phyloP scores from a whole-genome alignment of 352 stramenopile genomes.

The Phytophthora pinifolia region DNA sequence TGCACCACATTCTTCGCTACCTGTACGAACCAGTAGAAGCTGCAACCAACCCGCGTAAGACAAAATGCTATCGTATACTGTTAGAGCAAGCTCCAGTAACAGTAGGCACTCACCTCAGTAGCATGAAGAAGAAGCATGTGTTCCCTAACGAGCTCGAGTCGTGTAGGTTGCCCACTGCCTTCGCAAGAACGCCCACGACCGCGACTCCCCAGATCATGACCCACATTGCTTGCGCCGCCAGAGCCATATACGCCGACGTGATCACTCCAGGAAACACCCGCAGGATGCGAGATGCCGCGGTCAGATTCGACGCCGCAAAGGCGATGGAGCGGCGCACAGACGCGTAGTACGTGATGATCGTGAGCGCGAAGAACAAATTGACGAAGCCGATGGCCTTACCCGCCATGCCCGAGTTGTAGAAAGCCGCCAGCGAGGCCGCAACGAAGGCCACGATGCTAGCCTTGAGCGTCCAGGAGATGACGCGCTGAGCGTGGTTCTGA shows the following conservation, averaged over 20 bases:
- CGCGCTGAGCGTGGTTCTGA: conserved; percentile 65
- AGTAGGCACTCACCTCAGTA: conserved; percentile 58
- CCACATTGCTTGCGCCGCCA: conserved; percentile 67
- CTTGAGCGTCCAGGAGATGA: conserved; percentile 76
- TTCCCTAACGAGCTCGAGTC: conserved; percentile 71
- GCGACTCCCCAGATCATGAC: conserved; percentile 77
- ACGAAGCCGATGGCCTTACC: conserved; percentile 83
- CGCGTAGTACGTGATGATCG: conserved; percentile 66
- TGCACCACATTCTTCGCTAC: conserved; percentile 87
- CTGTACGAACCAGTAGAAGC: conserved; percentile 86
- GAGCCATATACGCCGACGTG: conserved; percentile 59
- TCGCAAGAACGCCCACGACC: conserved; percentile 71
- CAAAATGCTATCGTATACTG: background rate
- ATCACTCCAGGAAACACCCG: conserved; percentile 76
- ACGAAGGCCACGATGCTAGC: conserved; percentile 59
- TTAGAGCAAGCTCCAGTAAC: background rate
- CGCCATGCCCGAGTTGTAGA: conserved; percentile 69
- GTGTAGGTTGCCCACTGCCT: conserved; percentile 45
- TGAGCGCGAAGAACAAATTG: conserved; percentile 76
- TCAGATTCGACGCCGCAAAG: conserved; percentile 81
- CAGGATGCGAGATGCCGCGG: conserved; percentile 68
- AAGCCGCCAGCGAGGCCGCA: conserved; percentile 49
- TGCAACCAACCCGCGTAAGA: conserved; percentile 15
- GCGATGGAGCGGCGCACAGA: conserved; percentile 64
- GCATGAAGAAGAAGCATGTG: conserved; percentile 81